Percentiles rank a stretch among this genome's conserved stretches.
Conservation (phyloP, 306 rosid species). For the Amphicarpaea edgeworthii region DNA sequence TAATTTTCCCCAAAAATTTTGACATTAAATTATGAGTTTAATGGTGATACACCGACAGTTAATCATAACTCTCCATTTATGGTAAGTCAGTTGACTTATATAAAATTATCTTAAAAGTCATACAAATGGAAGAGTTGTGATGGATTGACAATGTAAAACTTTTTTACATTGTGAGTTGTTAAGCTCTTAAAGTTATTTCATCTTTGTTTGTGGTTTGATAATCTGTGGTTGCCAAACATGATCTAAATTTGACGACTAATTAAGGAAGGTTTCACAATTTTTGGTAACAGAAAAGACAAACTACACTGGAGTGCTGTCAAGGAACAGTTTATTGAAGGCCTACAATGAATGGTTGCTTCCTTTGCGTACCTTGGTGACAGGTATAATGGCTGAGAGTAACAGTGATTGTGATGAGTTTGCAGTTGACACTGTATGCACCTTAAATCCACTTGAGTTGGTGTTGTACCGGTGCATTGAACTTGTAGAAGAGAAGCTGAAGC, state of each 20-base stretch:
- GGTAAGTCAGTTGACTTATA: too few relatives aligned
- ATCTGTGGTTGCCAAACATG: neutral
- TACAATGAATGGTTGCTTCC: slow-evolving; percentile 60
- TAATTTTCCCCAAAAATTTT: neutral
- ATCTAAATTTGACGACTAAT: slow-evolving; percentile 4
- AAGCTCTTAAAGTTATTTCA: too few relatives aligned
- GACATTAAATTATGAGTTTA: too few relatives aligned
- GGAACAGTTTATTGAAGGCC: slow-evolving; percentile 51
- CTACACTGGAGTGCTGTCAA: slow-evolving; percentile 60
- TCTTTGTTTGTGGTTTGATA: slow-evolving; percentile 7
- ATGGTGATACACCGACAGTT: too few relatives aligned
- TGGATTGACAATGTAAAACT: too few relatives aligned
- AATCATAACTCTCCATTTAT: too few relatives aligned
- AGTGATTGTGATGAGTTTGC: slow-evolving; percentile 54
- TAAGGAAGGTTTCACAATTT: slow-evolving; percentile 16
- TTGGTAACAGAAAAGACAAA: slow-evolving; percentile 73
- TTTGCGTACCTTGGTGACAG: slow-evolving; percentile 54
- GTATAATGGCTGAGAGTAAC: slow-evolving; percentile 51
- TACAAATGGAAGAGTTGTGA: too few relatives aligned
- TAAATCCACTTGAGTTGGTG: slow-evolving; percentile 88
- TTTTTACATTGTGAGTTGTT: too few relatives aligned
- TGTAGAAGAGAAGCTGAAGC: slow-evolving; percentile 72
- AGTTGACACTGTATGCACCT: slow-evolving; percentile 58
- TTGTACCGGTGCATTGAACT: slow-evolving; percentile 90
- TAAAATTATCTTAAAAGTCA: too few relatives aligned